Evolutionary conservation across 2,329 filamentous ascomycete species (phyloP).

Genomic region (Paecilomyces dactylethromorphus): DNA sequence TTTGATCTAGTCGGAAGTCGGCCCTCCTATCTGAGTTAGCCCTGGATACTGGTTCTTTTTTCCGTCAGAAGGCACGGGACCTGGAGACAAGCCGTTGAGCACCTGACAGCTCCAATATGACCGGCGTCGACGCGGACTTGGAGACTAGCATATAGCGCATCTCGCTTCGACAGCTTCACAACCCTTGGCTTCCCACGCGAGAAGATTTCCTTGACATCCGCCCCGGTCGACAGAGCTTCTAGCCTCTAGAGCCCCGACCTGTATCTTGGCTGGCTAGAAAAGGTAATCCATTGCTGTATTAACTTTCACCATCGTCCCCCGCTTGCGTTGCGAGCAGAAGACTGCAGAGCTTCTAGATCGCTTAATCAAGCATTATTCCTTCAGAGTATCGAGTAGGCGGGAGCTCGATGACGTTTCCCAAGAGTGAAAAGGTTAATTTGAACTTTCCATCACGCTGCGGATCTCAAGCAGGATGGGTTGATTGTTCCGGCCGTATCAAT

Average conservation of each 20-base stretch:
- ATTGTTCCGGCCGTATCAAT: no score
- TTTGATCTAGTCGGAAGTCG: not conserved
- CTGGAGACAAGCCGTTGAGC: not conserved
- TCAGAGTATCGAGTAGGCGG: not conserved
- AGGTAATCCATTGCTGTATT: not conserved
- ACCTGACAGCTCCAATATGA: not conserved
- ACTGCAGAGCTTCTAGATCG: not conserved
- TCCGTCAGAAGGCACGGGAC: not conserved
- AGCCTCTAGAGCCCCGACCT: not conserved
- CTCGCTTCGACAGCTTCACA: not conserved
- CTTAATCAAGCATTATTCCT: not conserved
- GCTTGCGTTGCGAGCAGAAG: not conserved
- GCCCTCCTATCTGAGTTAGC: not conserved
- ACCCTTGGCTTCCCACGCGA: not conserved
- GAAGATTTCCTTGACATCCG: not conserved
- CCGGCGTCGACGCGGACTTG: not conserved
- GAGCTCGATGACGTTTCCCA: not conserved
- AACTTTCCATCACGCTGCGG: not conserved
- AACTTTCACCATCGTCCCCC: not conserved
- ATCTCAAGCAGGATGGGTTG: not conserved
- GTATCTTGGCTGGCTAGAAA: not conserved
- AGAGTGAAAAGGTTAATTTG: not conserved
- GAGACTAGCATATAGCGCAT: not conserved
- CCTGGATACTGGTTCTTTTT: not conserved
- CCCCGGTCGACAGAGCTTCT: not conserved